Base-by-base conservation (phyloP, 441 rosid species). In the Adansonia madagascariensis region DNA sequence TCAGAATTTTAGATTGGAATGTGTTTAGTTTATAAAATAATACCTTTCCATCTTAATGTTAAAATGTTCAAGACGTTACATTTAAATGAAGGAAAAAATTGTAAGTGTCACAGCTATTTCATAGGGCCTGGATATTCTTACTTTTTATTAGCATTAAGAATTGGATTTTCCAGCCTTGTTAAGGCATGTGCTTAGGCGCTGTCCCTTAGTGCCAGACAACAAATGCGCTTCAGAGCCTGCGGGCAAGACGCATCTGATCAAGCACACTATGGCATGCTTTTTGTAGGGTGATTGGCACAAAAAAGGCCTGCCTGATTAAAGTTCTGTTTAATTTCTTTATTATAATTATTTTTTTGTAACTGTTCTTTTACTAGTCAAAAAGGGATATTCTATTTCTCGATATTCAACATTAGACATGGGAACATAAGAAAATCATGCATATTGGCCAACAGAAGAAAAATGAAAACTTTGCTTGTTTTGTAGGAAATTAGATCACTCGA, bases 41-140 rank as follows among this genome's bases (percentile, higher is more conserved):
- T 70, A 15, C 44, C 59, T 56, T 31, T 53, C 49, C 6, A 18
- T 71, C 60, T 67, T 12, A 67, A 67, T 20, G 46, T 20, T 67
- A 44, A 17, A 68, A 12, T 47, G 73, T 11, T 68, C 18, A 20
- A 47, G n/a, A 44, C 50, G 44, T 27, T 18, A 18, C 10, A 67
- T 66, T 15, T 52, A 20, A 67, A 49, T 46, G 31, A 67, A 46
- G 31, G n/a, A 20, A 67, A n/a, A 20, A 11, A 4, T 67, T 9
- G 15, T 67, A 18, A 18, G 56, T 67, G 53, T 46, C 31, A 24
- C 22, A 11, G 55, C 17, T 67, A 20, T 46, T 12, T 44, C 35
- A 20, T 20, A 39, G 74, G 31, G 24, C 46, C 61, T 52, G 46
- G n/a, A 50, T 8, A 27, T 17, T 3, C 31, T 43, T 52, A 8